Percentiles rank a stretch among this genome's conserved stretches.
These are phyloP conservation scores for Scheffersomyces titani DNA, from an alignment of 1,139 yeast species.

Conservation along the genomic window DNA sequence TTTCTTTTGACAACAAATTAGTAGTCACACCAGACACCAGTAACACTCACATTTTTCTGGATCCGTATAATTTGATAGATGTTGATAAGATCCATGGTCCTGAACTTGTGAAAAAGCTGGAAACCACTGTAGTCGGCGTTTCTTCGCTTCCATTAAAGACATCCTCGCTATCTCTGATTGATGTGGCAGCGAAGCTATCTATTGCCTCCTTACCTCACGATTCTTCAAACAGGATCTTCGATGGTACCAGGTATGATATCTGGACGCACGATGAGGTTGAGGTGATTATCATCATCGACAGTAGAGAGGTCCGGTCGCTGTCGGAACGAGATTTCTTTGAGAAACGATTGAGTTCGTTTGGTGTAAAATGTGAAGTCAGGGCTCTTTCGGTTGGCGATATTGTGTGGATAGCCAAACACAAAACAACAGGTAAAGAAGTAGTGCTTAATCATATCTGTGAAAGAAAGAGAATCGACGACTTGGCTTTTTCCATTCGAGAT, in stretches of 20 bases:
- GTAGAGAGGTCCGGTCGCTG: constrained; percentile 70
- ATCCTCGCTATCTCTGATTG: background rate
- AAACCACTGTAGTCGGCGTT: background rate
- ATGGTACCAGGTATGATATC: constrained; percentile 33
- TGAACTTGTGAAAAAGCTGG: background rate
- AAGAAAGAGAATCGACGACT: constrained; percentile 85
- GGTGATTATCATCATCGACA: constrained; percentile 69
- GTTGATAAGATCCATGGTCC: background rate
- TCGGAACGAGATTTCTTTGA: constrained; percentile 66
- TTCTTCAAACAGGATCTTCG: constrained; percentile 18
- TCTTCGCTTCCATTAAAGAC: background rate
- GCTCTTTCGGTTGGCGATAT: constrained; percentile 84
- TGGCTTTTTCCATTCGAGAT: constrained; percentile 78
- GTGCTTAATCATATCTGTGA: constrained; percentile 82
- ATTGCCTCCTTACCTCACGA: constrained; percentile 20
- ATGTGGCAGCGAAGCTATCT: background rate
- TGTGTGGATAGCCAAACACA: constrained; percentile 81
- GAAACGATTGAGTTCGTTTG: constrained; percentile 50
- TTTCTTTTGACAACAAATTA: constrained; percentile 39
- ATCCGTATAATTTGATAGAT: background rate
- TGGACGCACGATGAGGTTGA: constrained; percentile 51
- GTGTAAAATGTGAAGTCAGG: constrained; percentile 54
- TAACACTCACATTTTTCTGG: background rate
- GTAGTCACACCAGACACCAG: constrained; percentile 25
- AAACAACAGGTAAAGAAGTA: constrained; percentile 57